A percentile compares a stretch with the other conserved stretches of the same genome.
phyloP scores from a whole-genome alignment of 441 rosid genomes.

The Rhodomyrtus psidioides region DNA sequence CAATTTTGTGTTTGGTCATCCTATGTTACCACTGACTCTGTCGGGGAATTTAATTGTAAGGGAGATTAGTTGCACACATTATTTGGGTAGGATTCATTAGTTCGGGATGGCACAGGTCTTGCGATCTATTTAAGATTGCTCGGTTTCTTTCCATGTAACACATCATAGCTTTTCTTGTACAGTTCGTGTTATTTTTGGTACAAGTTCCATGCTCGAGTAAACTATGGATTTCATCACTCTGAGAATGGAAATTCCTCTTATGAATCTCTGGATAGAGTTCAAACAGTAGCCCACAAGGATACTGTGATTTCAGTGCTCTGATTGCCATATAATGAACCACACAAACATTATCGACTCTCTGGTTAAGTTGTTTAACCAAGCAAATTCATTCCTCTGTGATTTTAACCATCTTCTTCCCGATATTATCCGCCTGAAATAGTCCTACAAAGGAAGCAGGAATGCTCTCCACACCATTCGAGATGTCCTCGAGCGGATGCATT shows the following conservation, averaged over 20 bases:
- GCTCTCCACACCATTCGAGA: conserved; percentile 35
- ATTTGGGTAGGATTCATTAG: background rate
- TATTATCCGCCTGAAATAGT: conserved; percentile 32
- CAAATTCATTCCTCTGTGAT: conserved; percentile 21
- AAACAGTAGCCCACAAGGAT: background rate
- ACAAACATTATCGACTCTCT: background rate
- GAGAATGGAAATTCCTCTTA: background rate
- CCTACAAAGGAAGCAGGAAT: conserved; percentile 39
- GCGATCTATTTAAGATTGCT: background rate
- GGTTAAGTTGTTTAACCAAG: background rate
- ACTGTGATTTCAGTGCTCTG: background rate
- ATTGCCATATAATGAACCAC: background rate
- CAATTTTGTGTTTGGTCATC: background rate
- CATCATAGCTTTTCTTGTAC: background rate
- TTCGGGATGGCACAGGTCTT: background rate
- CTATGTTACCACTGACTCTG: background rate
- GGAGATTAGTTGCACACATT: background rate
- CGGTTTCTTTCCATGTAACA: background rate
- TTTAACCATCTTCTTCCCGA: conserved; percentile 46
- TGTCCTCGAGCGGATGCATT: conserved; percentile 28
- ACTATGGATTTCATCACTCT: background rate
- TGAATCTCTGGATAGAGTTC: background rate
- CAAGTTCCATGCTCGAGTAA: background rate
- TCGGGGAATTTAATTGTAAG: background rate
- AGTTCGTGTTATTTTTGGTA: background rate